phyloP scores from a whole-genome alignment of 1,284 basidiomycete species.

The Farysia itapuensis region DNA sequence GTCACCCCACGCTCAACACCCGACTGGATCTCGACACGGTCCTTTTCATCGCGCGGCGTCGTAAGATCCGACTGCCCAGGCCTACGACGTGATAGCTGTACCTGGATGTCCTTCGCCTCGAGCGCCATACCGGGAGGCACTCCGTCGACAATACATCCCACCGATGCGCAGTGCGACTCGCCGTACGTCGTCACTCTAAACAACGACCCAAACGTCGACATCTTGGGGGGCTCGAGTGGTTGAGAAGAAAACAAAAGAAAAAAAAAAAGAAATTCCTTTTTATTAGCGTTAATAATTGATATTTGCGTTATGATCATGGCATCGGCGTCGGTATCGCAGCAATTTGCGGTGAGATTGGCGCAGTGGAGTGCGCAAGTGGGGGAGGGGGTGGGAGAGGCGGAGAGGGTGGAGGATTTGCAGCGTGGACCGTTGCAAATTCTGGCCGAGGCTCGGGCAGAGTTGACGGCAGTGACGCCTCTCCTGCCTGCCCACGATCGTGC shows the following conservation, averaged over 20 bases:
- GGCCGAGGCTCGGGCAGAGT: slow-evolving; percentile 5
- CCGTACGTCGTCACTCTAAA: slow-evolving; percentile 97
- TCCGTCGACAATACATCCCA: slow-evolving; percentile 96
- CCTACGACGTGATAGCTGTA: slow-evolving; percentile 84
- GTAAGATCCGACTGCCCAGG: slow-evolving; percentile 97
- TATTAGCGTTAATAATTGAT: too few relatives aligned
- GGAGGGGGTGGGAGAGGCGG: not conserved
- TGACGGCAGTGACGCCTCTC: slow-evolving; percentile 21
- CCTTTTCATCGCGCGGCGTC: slow-evolving; percentile 90
- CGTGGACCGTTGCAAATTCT: slow-evolving; percentile 9
- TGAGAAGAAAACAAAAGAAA: too few relatives aligned
- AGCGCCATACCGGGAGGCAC: slow-evolving; percentile 88
- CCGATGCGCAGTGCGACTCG: slow-evolving; percentile 94
- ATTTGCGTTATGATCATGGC: too few relatives aligned
- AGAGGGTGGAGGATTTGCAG: slow-evolving; percentile 4
- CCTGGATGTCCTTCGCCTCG: slow-evolving; percentile 80
- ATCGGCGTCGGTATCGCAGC: too few relatives aligned
- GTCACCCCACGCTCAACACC: slow-evolving; percentile 92
- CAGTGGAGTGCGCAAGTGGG: too few relatives aligned
- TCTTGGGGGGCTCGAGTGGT: slow-evolving; percentile 57
- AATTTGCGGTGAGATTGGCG: too few relatives aligned
- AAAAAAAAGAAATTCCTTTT: too few relatives aligned
- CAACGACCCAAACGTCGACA: slow-evolving; percentile 88
- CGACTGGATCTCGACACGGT: slow-evolving; percentile 89
- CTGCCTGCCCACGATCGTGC: slow-evolving; percentile 30